Evolutionary conservation across 2,329 filamentous ascomycete genomes (phyloP), one percentile per base, ranked within the genome.

Genomic region (Drechslera avenae): DNA sequence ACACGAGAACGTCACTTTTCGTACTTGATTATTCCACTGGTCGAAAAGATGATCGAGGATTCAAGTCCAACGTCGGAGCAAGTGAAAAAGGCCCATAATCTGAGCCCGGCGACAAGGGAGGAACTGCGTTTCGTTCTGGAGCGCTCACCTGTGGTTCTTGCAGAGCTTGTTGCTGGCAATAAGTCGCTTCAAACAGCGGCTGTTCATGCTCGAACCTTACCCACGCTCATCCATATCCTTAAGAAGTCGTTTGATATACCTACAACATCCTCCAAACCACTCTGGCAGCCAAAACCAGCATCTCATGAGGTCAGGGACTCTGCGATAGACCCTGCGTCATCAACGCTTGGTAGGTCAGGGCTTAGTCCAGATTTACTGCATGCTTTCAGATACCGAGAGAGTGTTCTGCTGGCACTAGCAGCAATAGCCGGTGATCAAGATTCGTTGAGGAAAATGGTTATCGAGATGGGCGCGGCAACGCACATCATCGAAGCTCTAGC

Each of bases 401-500:
- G 84, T 41, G 83, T 86, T 1, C 76, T 97, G 14, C 86, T 87
- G 64, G 91, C 91, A 1, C 77, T 97, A 48, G 89, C 89, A n/a
- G 88, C 91, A 2, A 78, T 97, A 42, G 85, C 89, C 1, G 85
- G 89, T 2, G 87, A 88, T 62, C 91, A 91, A 64, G 91, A 97
- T 61, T 85, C 89, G 18, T 90, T 93, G 66, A 83, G 92, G 35
- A 96, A 95, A 67, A 81, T 83, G 0, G 83, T 97, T 39, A 88
- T 94, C 44, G 87, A 92, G 18, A 85, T 90, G 62, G 90, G 91
- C n/a, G 83, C 89, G 41, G 81, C 96, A 36, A 82, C 86, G 1
- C 91, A 88, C 67, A 86, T 97, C 43, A 87, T 95, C 34, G 90
- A 96, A 62, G 94, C 91, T 0, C 81, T 97, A 36, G 86, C 83